Conservation (phyloP, 768 basidiomycete genomes). For the Boletus sp. region DNA sequence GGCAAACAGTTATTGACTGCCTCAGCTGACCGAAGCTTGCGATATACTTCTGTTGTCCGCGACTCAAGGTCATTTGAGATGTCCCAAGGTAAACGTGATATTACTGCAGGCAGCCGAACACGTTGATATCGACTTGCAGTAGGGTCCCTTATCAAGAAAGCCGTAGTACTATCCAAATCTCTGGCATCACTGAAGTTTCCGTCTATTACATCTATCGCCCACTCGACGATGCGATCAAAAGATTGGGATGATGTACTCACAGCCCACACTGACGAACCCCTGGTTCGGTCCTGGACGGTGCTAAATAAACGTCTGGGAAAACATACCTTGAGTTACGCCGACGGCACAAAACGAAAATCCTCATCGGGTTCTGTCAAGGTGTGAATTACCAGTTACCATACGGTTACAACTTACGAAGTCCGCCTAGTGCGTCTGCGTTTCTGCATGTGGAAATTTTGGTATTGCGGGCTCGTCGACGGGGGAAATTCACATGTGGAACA, state of each 20-base stretch:
- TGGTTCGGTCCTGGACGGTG: constrained; percentile 87
- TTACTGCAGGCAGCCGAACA: neutral
- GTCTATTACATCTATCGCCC: constrained; percentile 71
- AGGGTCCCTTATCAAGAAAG: constrained; percentile 85
- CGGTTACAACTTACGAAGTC: neutral
- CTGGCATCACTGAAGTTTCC: constrained; percentile 82
- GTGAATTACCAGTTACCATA: constrained; percentile 7
- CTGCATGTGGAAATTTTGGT: constrained; percentile 95
- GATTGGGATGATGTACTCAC: constrained; percentile 98
- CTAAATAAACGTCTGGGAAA: constrained; percentile 78
- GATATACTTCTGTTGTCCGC: constrained; percentile 89
- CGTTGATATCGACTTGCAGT: constrained; percentile 4
- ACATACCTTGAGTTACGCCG: constrained; percentile 59
- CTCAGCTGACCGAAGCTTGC: constrained; percentile 82
- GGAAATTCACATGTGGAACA: constrained; percentile 87
- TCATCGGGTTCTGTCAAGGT: constrained; percentile 72
- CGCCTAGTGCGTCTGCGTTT: constrained; percentile 74
- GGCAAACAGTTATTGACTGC: constrained; percentile 92
- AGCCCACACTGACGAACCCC: constrained; percentile 78
- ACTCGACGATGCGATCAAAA: constrained; percentile 76
- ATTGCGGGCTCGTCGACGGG: constrained; percentile 80
- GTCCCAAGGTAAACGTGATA: constrained; percentile 68
- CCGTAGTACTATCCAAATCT: constrained; percentile 72
- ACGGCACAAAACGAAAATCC: constrained; percentile 45
- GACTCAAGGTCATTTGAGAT: constrained; percentile 94